Percentiles rank a stretch among this genome's conserved stretches.
These are phyloP conservation scores for Leishmania major DNA, from an alignment of 208 protist species.

Conservation along the genomic window DNA sequence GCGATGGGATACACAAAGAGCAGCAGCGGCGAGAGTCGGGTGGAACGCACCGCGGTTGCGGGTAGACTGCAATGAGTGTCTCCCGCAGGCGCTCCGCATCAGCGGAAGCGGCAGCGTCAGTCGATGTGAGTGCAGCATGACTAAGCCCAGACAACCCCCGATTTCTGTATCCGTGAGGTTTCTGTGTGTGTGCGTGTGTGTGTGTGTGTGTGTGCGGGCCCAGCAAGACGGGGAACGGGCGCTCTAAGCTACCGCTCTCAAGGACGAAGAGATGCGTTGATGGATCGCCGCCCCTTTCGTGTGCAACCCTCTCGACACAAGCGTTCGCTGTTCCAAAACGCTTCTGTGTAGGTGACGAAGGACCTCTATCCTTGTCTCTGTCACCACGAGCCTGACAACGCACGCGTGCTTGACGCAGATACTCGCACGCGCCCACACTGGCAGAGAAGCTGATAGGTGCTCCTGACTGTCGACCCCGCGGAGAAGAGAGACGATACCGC, in stretches of 20 bases:
- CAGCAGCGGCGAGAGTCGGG: background rate
- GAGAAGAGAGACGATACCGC: background rate
- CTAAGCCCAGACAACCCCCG: no score
- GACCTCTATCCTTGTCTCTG: background rate
- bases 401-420: background rate
- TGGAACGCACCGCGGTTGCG: background rate
- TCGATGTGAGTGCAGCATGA: slow-evolving; percentile 8
- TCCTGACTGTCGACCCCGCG: background rate
- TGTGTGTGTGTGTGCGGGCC: background rate
- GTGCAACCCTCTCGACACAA: background rate
- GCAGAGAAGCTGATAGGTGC: background rate
- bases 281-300: background rate
- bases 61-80: background rate
- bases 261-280: background rate
- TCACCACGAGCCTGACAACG: background rate
- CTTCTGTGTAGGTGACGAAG: background rate
- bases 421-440: background rate
- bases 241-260: background rate
- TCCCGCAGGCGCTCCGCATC: background rate
- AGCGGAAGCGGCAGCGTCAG: background rate
- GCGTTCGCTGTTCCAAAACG: background rate
- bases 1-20: slow-evolving; percentile 7
- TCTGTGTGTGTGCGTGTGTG: background rate
- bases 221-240: background rate
- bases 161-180: background rate